Base-by-base conservation (phyloP, 2,329 filamentous ascomycete genomes). In the Harringtonia aguacate region DNA sequence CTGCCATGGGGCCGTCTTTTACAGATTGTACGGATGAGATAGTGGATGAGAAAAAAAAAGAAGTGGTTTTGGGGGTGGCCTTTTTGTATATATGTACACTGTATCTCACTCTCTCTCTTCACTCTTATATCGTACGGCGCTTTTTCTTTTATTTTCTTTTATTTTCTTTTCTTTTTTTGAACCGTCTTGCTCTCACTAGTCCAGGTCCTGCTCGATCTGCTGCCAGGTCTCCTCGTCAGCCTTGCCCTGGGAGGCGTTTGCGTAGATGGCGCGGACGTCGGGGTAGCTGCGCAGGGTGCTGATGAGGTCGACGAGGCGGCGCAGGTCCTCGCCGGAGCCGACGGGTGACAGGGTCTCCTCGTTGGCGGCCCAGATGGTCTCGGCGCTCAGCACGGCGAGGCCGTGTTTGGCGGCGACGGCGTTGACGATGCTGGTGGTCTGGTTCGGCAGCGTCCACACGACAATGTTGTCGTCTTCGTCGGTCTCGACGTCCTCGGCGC, bases 361-460 rank as follows among this genome's bases (percentile, higher is more conserved):
- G 48, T 90, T 92, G 0, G 87, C 76, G 47, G 82, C 77, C 81
- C 86, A 95, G 36, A 95, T 73, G 42, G 95, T 90, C 45, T 94
- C 86, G 17, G 79, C 79, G 52, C 78, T 81, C 44, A 83, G 67
- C 37, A 94, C 75, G 46, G 82, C 75, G 48, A 94, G 62, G 1
- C 70, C 75, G 18, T 85, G 71, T 31, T 72, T 68, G 50, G 75
- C 70, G 4, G 75, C 70, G n/a, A 95, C 58, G 13, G 69, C 67
- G 48, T 84, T 71, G 3, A 78, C 79, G 2, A 82, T 77, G 17
- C 74, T 67, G 45, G 75, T 80, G 0, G 80, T 84, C 48, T 75
- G 70, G 10, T 69, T 73, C 0, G 84, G 79, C 52, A 82, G 76
- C 0, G 83, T 86, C 62, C 75, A 84, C 0, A 94, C 68, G 5